phyloP scores from a whole-genome alignment of 768 basidiomycete species.

The Pisolithus albus region DNA sequence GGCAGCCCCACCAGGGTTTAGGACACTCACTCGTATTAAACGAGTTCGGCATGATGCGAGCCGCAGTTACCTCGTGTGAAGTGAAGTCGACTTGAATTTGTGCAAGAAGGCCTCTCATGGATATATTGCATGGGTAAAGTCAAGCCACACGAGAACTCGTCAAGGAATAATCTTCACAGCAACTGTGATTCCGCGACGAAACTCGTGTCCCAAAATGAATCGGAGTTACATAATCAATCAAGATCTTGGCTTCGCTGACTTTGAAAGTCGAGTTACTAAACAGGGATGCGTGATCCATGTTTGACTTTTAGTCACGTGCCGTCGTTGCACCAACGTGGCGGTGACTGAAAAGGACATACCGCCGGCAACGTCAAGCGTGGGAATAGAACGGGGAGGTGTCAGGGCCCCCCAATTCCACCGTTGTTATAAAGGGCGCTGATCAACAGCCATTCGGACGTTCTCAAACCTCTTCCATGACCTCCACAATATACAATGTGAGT shows the following conservation, averaged over 20 bases:
- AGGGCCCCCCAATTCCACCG: conserved; percentile 29
- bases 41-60: background rate
- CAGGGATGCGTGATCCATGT: conserved; percentile 14
- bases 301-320: conserved; percentile 20
- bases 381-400: conserved; percentile 25
- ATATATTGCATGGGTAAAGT: no score
- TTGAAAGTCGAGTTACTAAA: conserved; percentile 7
- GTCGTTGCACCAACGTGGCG: conserved; percentile 20
- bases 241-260: conserved; percentile 16
- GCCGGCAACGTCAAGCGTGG: conserved; percentile 31
- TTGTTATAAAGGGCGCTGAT: conserved; percentile 35
- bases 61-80: background rate
- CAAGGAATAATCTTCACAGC: no score
- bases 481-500: conserved; percentile 35
- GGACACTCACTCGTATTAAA: background rate
- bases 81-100: no score
- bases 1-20: background rate
- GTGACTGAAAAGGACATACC: conserved; percentile 23
- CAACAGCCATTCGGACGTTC: conserved; percentile 32
- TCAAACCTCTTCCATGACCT: conserved; percentile 33
- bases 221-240: background rate
- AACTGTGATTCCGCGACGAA: no score
- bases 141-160: no score
- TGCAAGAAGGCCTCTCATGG: no score
- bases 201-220: no score